Conservation (phyloP, 2,329 filamentous ascomycete genomes). For the Pseudogymnoascus sp. region DNA sequence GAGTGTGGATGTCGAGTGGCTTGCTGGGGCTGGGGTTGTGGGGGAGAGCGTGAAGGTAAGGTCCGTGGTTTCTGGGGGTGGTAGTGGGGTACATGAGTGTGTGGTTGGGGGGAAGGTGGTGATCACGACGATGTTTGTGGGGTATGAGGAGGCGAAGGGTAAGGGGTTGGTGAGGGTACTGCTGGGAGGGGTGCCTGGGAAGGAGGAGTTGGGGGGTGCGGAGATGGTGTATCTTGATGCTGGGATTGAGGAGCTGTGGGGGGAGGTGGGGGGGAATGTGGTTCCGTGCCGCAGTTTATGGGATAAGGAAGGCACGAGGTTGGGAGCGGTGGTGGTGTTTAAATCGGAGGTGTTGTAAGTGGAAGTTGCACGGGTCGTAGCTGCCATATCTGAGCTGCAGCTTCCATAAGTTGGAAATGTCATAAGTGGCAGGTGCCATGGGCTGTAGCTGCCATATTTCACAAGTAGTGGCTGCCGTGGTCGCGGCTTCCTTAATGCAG, state of each 20-base stretch:
- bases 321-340: conserved; percentile 21
- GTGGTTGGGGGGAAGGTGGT: not conserved
- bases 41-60: conserved; percentile 17
- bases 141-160: conserved; percentile 13
- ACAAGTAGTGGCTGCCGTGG: too few species aligned
- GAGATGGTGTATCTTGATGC: conserved; percentile 12
- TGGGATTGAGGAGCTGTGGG: conserved; percentile 6
- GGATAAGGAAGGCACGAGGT: conserved; percentile 29
- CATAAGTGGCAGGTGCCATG: not conserved
- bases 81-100: not conserved
- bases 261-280: conserved; percentile 17
- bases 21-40: conserved; percentile 52
- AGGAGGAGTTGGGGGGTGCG: conserved; percentile 7
- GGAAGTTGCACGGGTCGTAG: not conserved
- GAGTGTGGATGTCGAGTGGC: conserved; percentile 73
- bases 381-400: not conserved
- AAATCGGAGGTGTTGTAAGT: not conserved
- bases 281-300: conserved; percentile 37
- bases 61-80: not conserved
- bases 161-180: not conserved
- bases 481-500: not conserved
- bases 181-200: not conserved
- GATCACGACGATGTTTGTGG: conserved; percentile 7
- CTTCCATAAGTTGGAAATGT: not conserved
- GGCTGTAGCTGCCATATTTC: not conserved